Evolutionary conservation across 164 flowering plant species (phyloP).

Genomic region (Liriodendron chinense): DNA sequence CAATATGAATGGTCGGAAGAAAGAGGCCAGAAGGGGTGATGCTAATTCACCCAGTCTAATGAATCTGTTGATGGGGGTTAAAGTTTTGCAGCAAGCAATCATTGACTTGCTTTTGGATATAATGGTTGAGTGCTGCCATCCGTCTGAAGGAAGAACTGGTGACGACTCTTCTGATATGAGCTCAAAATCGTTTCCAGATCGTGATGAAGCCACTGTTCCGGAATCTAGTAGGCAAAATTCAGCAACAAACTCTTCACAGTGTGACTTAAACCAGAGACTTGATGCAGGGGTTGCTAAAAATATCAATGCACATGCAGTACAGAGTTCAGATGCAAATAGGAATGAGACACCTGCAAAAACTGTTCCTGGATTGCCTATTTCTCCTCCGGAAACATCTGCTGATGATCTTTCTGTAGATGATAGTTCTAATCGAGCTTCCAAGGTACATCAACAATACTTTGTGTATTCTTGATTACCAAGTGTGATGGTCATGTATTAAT

Average conservation of each 20-base stretch:
- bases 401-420: conserved; percentile 43
- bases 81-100: conserved; percentile 96
- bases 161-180: conserved; percentile 50
- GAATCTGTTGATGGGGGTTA: conserved; percentile 98
- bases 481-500: conserved; percentile 12
- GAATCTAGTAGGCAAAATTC: conserved; percentile 63
- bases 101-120: conserved; percentile 93
- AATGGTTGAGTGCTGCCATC: conserved; percentile 99
- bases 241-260: conserved; percentile 75
- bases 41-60: conserved; percentile 92
- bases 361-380: conserved; percentile 50
- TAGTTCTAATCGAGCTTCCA: conserved; percentile 49
- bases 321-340: conserved; percentile 59
- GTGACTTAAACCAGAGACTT: conserved; percentile 41
- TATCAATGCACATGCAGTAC: conserved; percentile 58
- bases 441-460: conserved; percentile 44
- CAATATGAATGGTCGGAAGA: conserved; percentile 65
- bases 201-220: conserved; percentile 44
- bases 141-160: conserved; percentile 67
- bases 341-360: conserved; percentile 33
- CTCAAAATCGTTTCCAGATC: conserved; percentile 49
- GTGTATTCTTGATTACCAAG: conserved; percentile 15
- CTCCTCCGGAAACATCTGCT: conserved; percentile 79
- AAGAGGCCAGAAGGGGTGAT: conserved; percentile 48
- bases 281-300: conserved; percentile 28